Evolutionary conservation across 2,329 filamentous ascomycete genomes (phyloP).

Genomic region (Microdochium paspali): DNA sequence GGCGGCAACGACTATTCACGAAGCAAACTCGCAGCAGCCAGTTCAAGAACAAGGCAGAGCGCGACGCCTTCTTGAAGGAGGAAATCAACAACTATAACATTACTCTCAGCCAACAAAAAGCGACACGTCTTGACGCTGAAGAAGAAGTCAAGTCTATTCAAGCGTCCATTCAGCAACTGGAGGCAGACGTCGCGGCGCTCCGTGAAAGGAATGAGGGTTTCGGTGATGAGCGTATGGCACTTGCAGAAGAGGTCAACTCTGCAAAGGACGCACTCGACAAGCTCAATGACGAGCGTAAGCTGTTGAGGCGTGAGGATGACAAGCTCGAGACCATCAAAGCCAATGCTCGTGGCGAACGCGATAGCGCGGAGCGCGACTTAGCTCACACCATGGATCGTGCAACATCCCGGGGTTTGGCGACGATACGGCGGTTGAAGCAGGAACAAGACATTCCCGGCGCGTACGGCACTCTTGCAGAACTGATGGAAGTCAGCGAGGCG

Average conservation of each 20-base stretch:
- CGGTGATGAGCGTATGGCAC: conserved; percentile 60
- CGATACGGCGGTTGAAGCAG: conserved; percentile 72
- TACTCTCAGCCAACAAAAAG: conserved; percentile 70
- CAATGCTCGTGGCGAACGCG: conserved; percentile 67
- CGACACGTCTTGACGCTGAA: conserved; percentile 72
- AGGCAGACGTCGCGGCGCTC: conserved; percentile 62
- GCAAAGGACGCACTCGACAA: conserved; percentile 73
- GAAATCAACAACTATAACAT: conserved; percentile 75
- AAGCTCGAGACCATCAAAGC: conserved; percentile 70
- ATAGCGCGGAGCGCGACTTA: conserved; percentile 67
- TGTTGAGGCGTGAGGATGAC: conserved; percentile 81
- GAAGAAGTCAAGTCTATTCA: conserved; percentile 73
- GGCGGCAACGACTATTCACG: conserved; percentile 70
- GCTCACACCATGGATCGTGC: conserved; percentile 83
- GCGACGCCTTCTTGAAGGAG: conserved; percentile 71
- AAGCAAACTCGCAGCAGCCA: conserved; percentile 86
- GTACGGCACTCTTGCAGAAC: conserved; percentile 85
- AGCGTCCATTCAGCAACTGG: conserved; percentile 59
- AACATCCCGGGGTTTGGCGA: conserved; percentile 78
- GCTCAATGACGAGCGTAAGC: conserved; percentile 77
- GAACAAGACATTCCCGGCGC: conserved; percentile 75
- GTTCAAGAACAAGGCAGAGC: conserved; percentile 80
- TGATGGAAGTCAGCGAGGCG: conserved; percentile 76
- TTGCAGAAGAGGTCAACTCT: conserved; percentile 64
- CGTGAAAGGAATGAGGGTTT: conserved; percentile 70